Base-by-base conservation (phyloP, 2,329 filamentous ascomycete species). In the Albophoma yamanashiensis region DNA sequence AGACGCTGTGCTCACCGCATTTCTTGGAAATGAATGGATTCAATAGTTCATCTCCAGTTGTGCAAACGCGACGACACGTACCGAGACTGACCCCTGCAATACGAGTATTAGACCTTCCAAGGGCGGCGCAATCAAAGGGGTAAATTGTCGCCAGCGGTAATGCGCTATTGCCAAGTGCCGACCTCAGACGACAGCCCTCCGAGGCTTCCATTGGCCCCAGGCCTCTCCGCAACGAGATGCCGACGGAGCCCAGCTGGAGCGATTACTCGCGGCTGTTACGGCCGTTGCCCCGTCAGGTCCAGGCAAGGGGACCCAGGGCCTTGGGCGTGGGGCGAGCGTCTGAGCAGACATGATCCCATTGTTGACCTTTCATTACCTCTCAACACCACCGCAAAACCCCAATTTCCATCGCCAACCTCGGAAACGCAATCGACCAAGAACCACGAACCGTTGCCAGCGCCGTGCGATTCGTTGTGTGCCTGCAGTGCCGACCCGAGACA, bases 201-300 rank as follows among this genome's bases (percentile, higher is more conserved):
- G 47, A n/a, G 15, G 17, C 27, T 27, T 34, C 27, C 50, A 53
- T 53, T 53, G 50, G 50, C 50, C 17, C 27, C 8, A 4, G 27
- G 27, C 3, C 47, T 50, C 47, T 36, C 50, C 27, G 31, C 9
- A 36, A 36, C 31, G 50, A 22, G 31, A 53, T 53, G 47, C 34
- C 2, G 31, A 52, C 25, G 27, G 47, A 52, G 47, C 47, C 27
- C 47, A 52, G 50, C 50, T n/a, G 36, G 50, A 31, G 36, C 27
- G n/a, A 52, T 52, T 52, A 34, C 1, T 27, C 36, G 53, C n/a
- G 36, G 53, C 25, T 56, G 55, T 25, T 27, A 14, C 36, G 34
- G 12, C 62, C 61, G 69, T 71, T 71, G 69, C 69, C 71, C 70
- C 65, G 72, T 70, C 71, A 73, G 69, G 65, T 60, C 66, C 68